Evolutionary conservation across 1,139 yeast genomes (phyloP), one percentile per base, ranked within the genome.

Genomic region (Yamadazyma oceani): DNA sequence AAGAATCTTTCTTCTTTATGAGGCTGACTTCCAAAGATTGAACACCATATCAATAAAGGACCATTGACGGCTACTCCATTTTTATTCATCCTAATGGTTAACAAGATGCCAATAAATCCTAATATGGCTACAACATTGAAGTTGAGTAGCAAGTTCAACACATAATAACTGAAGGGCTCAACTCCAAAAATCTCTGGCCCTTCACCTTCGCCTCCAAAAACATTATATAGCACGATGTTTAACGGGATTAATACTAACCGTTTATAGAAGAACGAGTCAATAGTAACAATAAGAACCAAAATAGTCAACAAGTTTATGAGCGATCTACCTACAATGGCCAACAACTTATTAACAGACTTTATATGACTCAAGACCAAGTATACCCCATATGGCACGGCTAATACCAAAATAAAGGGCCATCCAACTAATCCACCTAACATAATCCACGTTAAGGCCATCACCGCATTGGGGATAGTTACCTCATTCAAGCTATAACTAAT

Each of bases 171-270:
- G 64, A 84, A 71, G n/a, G 95, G 90, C 58, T 90, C 97, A 4
- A 78, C 76, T 12, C 97, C 97, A 61, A 89, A 90, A 24, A 90
- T 88, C 44, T 87, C 85, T 0, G 97, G 97, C 0, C 97, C 97
- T 35, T 71, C 73, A 10, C 82, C 86, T 49, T 71, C 75, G 0
- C 88, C 80, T 31, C 84, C 75, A 36, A 89, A 64, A 2, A 90
- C 96, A 54, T 90, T 90, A 60, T 90, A 92, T 27, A 80, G 60
- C 2, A 90, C 84, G 47, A 89, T 90, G 54, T 90, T 90, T 49
- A 82, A 66, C 0, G 97, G 94, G 2, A 90, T 95, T 23, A 85
- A 69, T 5, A 78, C 73, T 7, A 78, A 54, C 39, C 71, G 74
- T n/a, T 75, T 69, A 57, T 87, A 90, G 43, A 80, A 78, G n/a